phyloP scores from a whole-genome alignment of 164 flowering plant species.

The Taxillus chinensis region DNA sequence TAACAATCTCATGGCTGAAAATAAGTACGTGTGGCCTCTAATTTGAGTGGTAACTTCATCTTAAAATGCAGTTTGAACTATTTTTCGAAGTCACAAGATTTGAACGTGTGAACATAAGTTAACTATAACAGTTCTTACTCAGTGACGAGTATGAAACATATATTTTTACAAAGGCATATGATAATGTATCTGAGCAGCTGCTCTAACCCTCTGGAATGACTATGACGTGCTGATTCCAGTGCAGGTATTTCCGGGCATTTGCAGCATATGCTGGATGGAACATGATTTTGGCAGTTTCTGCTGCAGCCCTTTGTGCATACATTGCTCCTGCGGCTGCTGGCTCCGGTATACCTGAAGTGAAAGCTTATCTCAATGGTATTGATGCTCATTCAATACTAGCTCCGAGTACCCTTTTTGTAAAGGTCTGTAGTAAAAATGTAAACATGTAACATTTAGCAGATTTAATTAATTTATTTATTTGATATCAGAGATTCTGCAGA shows the following conservation, averaged over 20 bases:
- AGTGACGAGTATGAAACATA: too few relatives aligned
- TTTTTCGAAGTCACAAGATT: not conserved
- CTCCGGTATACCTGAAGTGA: slow-evolving; percentile 88
- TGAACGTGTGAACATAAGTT: not conserved
- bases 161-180: too few relatives aligned
- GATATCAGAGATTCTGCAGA: not conserved
- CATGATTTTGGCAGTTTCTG: slow-evolving; percentile 43
- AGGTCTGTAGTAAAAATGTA: slow-evolving; percentile 31
- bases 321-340: slow-evolving; percentile 97
- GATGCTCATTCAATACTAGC: slow-evolving; percentile 86
- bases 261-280: slow-evolving; percentile 47
- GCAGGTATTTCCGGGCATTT: slow-evolving; percentile 70
- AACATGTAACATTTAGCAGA: not conserved
- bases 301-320: slow-evolving; percentile 67
- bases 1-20: slow-evolving; percentile 50
- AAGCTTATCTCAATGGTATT: slow-evolving; percentile 88
- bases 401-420: slow-evolving; percentile 83
- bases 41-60: not conserved
- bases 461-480: too few relatives aligned
- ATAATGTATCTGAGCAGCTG: too few relatives aligned
- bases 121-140: too few relatives aligned
- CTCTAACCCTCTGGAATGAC: slow-evolving; percentile 6
- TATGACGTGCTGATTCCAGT: slow-evolving; percentile 21
- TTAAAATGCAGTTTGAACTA: not conserved
- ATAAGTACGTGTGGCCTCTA: slow-evolving; percentile 38